Evolutionary conservation across 176 grass and related monocot genomes (phyloP), one percentile per base, ranked within the genome.

Genomic region (Saccharum spontaneum): DNA sequence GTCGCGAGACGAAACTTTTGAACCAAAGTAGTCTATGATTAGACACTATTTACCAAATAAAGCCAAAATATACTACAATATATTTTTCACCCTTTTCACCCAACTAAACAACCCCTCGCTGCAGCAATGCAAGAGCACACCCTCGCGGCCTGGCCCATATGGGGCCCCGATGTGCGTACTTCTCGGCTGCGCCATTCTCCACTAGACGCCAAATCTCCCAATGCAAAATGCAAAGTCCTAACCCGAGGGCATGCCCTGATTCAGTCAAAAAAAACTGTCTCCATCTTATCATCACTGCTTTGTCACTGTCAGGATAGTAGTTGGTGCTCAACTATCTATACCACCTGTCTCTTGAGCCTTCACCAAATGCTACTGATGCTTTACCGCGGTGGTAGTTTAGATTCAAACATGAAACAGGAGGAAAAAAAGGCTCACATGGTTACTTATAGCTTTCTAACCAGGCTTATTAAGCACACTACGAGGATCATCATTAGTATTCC

Each of bases 241-340:
- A 36, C 1, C 28, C 15, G 46, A 49, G 62, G 22, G n/a, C 13
- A 73, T 8, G 71, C 7, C 2, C 18, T 89, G 83, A 10, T 77
- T 63, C 77, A 33, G 83, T 89, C 82, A 89, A 80, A 81, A 70
- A 70, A 17, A 30, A 80, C 14, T 36, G 71, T 89, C 82, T 40
- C 77, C 63, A 85, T 89, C 83, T 85, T 81, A 89, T 82, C 88
- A 79, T 49, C 66, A 22, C 38, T 73, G 72, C 61, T 75, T 81
- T 89, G 73, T 62, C 80, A 59, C 66, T 79, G 34, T 79, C 75
- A 79, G 41, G 49, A 80, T 68, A 24, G 71, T 64, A 75, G 88
- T 77, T 82, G 69, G 70, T 69, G 46, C 62, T 70, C 75, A 84
- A 88, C 81, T 37, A 48, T 40, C 39, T n/a, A n/a, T n/a, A n/a